A percentile compares a stretch with the other conserved stretches of the same genome.
These are phyloP conservation scores for Auricularia sp. DNA, from an alignment of 768 basidiomycete genomes.

Conservation along the genomic window DNA sequence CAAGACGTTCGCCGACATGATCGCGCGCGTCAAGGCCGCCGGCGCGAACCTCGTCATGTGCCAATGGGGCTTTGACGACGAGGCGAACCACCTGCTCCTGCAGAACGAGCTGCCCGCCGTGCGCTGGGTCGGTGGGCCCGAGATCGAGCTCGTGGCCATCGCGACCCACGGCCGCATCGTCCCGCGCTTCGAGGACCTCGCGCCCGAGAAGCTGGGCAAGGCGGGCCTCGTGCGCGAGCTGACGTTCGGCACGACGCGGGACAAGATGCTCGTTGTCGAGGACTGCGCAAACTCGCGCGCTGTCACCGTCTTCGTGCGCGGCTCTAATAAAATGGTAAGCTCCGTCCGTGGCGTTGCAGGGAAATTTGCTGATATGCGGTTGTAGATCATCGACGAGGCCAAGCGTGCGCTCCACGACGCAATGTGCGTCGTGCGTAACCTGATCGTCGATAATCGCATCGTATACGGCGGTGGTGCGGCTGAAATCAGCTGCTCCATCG, in stretches of 20 bases:
- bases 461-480: slow-evolving; percentile 98
- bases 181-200: slow-evolving; percentile 93
- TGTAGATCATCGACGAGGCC: slow-evolving; percentile 85
- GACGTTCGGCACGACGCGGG: slow-evolving; percentile 93
- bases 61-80: slow-evolving; percentile 99
- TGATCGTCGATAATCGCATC: slow-evolving; percentile 90
- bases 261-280: slow-evolving; percentile 99
- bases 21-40: slow-evolving; percentile 88
- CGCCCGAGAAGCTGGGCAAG: slow-evolving; percentile 79
- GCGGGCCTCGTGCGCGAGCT: slow-evolving; percentile 92
- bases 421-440: slow-evolving; percentile 91
- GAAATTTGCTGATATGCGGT: slow-evolving; percentile 30
- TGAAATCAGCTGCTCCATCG: slow-evolving; percentile 90
- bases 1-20: slow-evolving; percentile 95
- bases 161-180: slow-evolving; percentile 98
- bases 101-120: slow-evolving; percentile 96
- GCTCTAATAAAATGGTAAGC: slow-evolving; percentile 86
- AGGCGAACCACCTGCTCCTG: slow-evolving; percentile 96
- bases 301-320: slow-evolving; percentile 94
- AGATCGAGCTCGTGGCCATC: slow-evolving; percentile 99
- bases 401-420: slow-evolving; percentile 97
- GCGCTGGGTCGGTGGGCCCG: slow-evolving; percentile 98
- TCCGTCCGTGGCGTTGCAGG: slow-evolving; percentile 31
- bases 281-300: slow-evolving; percentile 95
- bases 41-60: slow-evolving; percentile 98